Evolutionary conservation across 192 early-diverging fungal genomes (phyloP).

Genomic region (Backusella luteola): DNA sequence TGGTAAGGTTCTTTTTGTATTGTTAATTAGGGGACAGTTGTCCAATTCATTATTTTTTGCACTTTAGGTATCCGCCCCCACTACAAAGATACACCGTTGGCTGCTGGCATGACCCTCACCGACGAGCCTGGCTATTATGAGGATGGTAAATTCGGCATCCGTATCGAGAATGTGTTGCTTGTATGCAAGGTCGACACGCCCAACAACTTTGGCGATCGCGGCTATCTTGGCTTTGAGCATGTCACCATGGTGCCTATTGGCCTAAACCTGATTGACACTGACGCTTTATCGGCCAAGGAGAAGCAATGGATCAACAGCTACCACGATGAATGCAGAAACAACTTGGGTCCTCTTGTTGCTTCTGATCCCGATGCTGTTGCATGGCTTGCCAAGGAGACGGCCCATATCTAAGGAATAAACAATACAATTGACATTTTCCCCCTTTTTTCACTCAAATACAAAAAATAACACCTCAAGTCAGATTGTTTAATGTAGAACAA

Average conservation of each 20-base stretch:
- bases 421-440: no score
- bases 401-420: slow-evolving; percentile 40
- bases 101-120: slow-evolving; percentile 91
- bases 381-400: slow-evolving; percentile 85
- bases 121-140: slow-evolving; percentile 98
- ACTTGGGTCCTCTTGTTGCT: slow-evolving; percentile 74
- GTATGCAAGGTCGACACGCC: slow-evolving; percentile 67
- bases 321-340: slow-evolving; percentile 70
- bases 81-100: slow-evolving; percentile 74
- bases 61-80: slow-evolving; percentile 38
- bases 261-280: slow-evolving; percentile 71
- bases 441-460: no score
- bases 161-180: slow-evolving; percentile 91
- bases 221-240: slow-evolving; percentile 86
- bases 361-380: slow-evolving; percentile 63
- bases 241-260: slow-evolving; percentile 89
- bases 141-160: slow-evolving; percentile 93
- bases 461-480: neutral
- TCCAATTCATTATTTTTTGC: slow-evolving; percentile 23
- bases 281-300: slow-evolving; percentile 69
- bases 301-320: slow-evolving; percentile 86
- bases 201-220: slow-evolving; percentile 81
- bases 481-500: neutral
- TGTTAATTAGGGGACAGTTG: no score
- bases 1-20: slow-evolving; percentile 28